Percentiles rank a stretch among this genome's conserved stretches.
Evolutionary conservation across 225 moss, liverwort and hornwort genomes (phyloP).

Genomic region (Bryoerythrophyllum caledonicum): DNA sequence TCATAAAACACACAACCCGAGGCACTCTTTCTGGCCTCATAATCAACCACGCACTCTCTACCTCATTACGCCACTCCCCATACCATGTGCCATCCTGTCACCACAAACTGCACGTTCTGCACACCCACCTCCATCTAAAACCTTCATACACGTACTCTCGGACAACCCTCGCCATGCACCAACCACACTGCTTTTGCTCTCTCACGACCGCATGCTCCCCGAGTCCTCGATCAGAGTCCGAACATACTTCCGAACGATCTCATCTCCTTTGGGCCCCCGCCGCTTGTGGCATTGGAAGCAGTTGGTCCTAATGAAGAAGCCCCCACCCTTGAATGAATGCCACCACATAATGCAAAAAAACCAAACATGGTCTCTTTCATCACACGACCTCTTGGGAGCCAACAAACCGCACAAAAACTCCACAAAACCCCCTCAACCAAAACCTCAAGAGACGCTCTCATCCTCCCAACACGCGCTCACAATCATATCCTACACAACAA

Average conservation of each 20-base stretch:
- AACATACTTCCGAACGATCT: constrained; percentile 98
- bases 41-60: constrained; percentile 11
- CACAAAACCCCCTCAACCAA: background rate
- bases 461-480: background rate
- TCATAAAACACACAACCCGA: background rate
- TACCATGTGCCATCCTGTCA: constrained; percentile 15
- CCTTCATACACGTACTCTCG: constrained; percentile 27
- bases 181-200: background rate
- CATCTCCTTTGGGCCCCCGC: constrained; percentile 91
- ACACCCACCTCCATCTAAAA: constrained; percentile 1
- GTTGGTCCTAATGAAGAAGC: constrained; percentile 80
- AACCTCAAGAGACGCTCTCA: background rate
- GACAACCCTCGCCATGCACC: background rate
- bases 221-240: constrained; percentile 93
- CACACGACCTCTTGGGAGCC: constrained; percentile 20
- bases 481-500: background rate
- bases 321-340: constrained; percentile 54
- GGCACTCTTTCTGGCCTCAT: background rate
- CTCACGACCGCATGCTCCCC: constrained; percentile 52
- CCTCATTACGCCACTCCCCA: constrained; percentile 24
- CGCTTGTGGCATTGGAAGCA: constrained; percentile 99
- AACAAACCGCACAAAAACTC: background rate
- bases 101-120: constrained; percentile 20
- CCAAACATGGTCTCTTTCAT: constrained; percentile 47
- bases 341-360: constrained; percentile 50